These are phyloP conservation scores for Euptelea pleiosperma DNA, from an alignment of 164 flowering plant genomes.

Conservation along the genomic window DNA sequence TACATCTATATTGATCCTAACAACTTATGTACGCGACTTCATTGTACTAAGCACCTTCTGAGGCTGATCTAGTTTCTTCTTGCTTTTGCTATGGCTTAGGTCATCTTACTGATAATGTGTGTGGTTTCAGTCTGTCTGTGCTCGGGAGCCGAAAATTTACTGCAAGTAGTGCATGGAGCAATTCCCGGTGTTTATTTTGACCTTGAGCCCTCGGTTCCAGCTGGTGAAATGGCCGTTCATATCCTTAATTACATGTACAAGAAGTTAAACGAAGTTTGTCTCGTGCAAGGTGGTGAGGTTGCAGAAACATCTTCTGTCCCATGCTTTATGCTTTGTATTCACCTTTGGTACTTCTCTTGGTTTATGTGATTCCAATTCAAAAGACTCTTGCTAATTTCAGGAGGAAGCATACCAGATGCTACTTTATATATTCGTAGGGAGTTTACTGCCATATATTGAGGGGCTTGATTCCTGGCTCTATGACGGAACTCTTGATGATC, in stretches of 20 bases:
- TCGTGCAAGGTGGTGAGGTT: constrained; percentile 96
- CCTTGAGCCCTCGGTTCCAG: constrained; percentile 36
- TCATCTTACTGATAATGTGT: not conserved
- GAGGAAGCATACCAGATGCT: constrained; percentile 83
- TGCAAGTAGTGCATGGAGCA: constrained; percentile 70
- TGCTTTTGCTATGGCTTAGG: not conserved
- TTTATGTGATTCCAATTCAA: constrained; percentile 8
- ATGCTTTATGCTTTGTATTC: not conserved
- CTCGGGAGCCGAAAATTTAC: constrained; percentile 77
- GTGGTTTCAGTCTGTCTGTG: constrained; percentile 59
- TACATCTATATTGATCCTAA: not conserved
- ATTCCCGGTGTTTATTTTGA: constrained; percentile 57
- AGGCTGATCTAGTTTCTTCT: not conserved
- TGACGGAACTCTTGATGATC: constrained; percentile 94
- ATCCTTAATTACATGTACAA: constrained; percentile 72
- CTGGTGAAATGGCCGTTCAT: constrained; percentile 74
- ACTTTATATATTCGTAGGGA: constrained; percentile 64
- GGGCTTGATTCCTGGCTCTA: constrained; percentile 94
- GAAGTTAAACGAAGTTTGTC: constrained; percentile 81
- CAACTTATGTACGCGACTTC: not conserved
- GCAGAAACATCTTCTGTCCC: constrained; percentile 10
- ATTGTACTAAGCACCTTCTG: not conserved
- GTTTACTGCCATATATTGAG: constrained; percentile 75
- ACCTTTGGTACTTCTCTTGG: not conserved
- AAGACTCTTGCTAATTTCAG: constrained; percentile 41